Percentiles rank a stretch among this genome's conserved stretches.
These are phyloP conservation scores for Paecilomyces sp. DNA, from an alignment of 2,329 filamentous ascomycete species.

Conservation along the genomic window DNA sequence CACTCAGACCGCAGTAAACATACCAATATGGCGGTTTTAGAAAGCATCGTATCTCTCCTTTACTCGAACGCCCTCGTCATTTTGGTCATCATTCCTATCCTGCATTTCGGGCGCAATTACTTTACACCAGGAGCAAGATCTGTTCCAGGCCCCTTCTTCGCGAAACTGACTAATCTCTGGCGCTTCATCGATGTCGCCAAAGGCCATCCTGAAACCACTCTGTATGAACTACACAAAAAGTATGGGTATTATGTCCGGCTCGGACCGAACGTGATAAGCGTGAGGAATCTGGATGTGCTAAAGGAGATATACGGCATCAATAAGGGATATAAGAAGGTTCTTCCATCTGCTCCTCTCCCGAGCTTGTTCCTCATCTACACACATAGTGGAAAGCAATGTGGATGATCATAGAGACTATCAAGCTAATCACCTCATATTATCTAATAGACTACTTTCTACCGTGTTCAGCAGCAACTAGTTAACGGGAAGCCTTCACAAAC, in stretches of 20 bases:
- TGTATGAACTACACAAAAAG: conserved; percentile 9
- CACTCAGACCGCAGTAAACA: background rate
- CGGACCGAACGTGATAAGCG: conserved; percentile 15
- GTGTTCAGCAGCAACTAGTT: conserved; percentile 13
- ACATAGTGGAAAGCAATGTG: too few species aligned
- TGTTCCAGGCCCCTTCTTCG: conserved; percentile 6
- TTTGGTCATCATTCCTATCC: conserved; percentile 1
- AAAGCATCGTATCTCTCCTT: conserved; percentile 1
- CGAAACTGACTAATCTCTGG: conserved; percentile 1
- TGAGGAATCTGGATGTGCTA: conserved; percentile 9
- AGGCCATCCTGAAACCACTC: background rate
- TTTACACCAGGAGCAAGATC: background rate
- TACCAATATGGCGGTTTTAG: background rate
- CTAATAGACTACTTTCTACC: conserved; percentile 2
- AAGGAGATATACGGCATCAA: background rate
- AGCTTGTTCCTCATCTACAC: background rate
- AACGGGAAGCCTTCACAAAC: conserved; percentile 13
- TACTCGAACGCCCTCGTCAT: conserved; percentile 4
- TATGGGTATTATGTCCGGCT: conserved; percentile 13
- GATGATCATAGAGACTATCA: background rate
- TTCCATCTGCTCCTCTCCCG: background rate
- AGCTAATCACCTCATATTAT: background rate
- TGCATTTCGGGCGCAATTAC: conserved; percentile 1
- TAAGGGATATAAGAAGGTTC: background rate
- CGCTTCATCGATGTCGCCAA: conserved; percentile 1